phyloP scores from a whole-genome alignment of 257 asterid species.

The Salvia splendens region DNA sequence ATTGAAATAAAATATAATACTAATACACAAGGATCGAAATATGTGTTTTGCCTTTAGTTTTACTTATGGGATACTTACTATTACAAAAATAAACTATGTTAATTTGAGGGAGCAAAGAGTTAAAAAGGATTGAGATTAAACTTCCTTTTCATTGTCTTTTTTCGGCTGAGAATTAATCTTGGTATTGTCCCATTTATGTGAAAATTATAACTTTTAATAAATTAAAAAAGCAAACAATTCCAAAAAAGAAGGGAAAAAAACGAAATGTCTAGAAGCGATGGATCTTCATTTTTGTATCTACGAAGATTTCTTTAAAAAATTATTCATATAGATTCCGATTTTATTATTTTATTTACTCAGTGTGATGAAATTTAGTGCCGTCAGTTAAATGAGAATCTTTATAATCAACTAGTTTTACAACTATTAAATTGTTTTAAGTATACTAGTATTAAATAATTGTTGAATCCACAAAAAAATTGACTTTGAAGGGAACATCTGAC shows the following conservation, averaged over 20 bases:
- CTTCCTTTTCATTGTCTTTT: too few relatives aligned
- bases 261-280: not conserved
- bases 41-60: too few relatives aligned
- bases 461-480: not conserved
- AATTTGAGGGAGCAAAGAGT: too few relatives aligned
- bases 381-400: not conserved
- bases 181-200: too few relatives aligned
- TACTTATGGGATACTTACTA: too few relatives aligned
- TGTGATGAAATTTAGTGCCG: conserved; percentile 5
- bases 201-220: too few relatives aligned
- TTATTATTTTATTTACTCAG: not conserved
- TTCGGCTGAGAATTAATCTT: too few relatives aligned
- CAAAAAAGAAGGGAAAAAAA: not conserved
- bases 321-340: not conserved
- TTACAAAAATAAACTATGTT: too few relatives aligned
- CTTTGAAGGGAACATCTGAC: conserved; percentile 24
- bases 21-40: too few relatives aligned
- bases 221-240: too few relatives aligned
- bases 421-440: not conserved
- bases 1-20: too few relatives aligned
- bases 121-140: too few relatives aligned
- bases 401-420: not conserved
- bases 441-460: not conserved
- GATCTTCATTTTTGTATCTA: not conserved
- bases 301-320: not conserved